Conservation (phyloP, 1,139 yeast genomes). For the Eremothecium coryli region DNA sequence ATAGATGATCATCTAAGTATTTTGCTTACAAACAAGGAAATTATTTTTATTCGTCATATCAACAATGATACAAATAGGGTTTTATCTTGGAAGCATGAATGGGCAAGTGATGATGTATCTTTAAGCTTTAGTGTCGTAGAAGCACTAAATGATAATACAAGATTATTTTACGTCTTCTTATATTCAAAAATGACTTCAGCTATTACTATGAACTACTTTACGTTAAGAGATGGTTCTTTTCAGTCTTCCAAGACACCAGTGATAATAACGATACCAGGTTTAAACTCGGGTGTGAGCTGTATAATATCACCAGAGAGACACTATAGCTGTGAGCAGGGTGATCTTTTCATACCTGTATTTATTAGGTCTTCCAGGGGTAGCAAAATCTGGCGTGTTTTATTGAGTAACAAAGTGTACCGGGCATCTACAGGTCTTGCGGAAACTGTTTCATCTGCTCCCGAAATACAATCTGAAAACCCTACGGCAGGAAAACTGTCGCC, state of each 20-base stretch:
- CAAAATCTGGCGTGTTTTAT: slow-evolving; percentile 1
- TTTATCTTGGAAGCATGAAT: slow-evolving; percentile 63
- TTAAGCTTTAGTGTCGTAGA: slow-evolving; percentile 34
- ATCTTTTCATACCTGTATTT: background rate
- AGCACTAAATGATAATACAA: slow-evolving; percentile 5
- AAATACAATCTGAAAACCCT: background rate
- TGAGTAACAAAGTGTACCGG: background rate
- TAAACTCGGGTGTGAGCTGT: slow-evolving; percentile 11
- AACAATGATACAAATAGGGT: slow-evolving; percentile 33
- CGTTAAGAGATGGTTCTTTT: slow-evolving; percentile 9
- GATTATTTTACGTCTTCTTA: slow-evolving; percentile 14
- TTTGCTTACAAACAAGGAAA: slow-evolving; percentile 52
- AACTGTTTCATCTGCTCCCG: background rate
- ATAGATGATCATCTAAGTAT: slow-evolving; percentile 33
- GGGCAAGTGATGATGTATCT: slow-evolving; percentile 49
- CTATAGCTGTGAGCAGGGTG: background rate
- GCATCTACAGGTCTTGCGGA: too few species aligned
- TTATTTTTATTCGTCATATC: slow-evolving; percentile 39
- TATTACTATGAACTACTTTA: slow-evolving; percentile 20
- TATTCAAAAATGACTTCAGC: slow-evolving; percentile 19
- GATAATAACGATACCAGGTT: slow-evolving; percentile 14
- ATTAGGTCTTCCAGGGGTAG: background rate
- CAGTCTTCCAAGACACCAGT: slow-evolving; percentile 16
- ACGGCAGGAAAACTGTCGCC: background rate
- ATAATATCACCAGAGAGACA: slow-evolving; percentile 4